Evolutionary conservation across 352 stramenopile genomes (phyloP).

Genomic region (Phytophthora cactorum): DNA sequence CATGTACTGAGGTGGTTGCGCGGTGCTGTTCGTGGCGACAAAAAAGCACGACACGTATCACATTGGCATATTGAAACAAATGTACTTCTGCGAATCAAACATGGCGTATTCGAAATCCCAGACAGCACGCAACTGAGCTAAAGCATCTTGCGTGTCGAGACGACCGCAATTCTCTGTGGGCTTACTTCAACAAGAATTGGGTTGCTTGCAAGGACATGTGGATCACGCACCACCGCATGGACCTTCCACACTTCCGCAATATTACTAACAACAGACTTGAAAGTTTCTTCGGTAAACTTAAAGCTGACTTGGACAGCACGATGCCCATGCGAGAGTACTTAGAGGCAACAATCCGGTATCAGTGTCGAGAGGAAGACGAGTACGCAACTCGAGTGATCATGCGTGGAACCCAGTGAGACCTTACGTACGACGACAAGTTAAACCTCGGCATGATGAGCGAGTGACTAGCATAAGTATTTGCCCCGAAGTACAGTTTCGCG

Average conservation of each 20-base stretch:
- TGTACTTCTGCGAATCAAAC: conserved; percentile 6
- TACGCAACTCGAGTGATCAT: not conserved
- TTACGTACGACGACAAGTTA: not conserved
- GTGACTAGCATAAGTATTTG: not conserved
- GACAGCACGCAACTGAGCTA: not conserved
- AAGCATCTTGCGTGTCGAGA: not conserved
- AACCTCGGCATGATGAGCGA: not conserved
- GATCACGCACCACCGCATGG: not conserved
- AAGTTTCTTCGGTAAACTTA: not conserved
- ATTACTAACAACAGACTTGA: not conserved
- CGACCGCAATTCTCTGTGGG: not conserved
- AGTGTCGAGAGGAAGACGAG: not conserved
- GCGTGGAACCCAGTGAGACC: not conserved
- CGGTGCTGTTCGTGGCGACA: not conserved
- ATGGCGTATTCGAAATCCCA: conserved; percentile 6
- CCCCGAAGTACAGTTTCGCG: not conserved
- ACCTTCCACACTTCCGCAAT: not conserved
- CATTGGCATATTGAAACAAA: conserved; percentile 2
- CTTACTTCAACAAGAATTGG: not conserved
- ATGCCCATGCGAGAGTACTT: not conserved
- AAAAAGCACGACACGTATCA: conserved; percentile 13
- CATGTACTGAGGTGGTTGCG: conserved; percentile 11
- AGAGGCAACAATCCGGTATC: not conserved
- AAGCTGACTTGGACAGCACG: not conserved
- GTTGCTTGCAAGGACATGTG: not conserved